These are phyloP conservation scores for Aegilops speltoides DNA, from an alignment of 176 grass and related monocot genomes.

Conservation along the genomic window DNA sequence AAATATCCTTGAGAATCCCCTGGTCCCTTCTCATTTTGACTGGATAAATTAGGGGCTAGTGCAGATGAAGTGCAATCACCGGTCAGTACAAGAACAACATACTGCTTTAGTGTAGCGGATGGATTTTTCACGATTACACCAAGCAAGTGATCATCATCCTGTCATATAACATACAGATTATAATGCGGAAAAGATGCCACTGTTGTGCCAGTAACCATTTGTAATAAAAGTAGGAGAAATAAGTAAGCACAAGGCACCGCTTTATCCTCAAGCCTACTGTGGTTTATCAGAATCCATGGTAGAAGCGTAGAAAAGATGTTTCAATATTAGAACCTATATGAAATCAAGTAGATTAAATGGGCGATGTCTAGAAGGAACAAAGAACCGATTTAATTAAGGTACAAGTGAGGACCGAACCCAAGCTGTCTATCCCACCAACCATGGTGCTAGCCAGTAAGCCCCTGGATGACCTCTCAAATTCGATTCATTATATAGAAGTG, in stretches of 20 bases:
- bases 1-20: conserved; percentile 67
- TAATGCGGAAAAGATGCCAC: conserved; percentile 20
- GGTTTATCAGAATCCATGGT: conserved; percentile 3
- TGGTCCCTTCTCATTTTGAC: conserved; percentile 52
- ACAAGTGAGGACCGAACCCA: background rate
- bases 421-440: background rate
- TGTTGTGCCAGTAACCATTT: background rate
- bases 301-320: background rate
- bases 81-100: conserved; percentile 74
- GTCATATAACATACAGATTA: conserved; percentile 34
- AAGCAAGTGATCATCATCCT: conserved; percentile 95
- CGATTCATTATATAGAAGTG: background rate
- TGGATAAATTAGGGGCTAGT: conserved; percentile 24
- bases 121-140: conserved; percentile 78
- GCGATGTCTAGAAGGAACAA: background rate
- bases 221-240: conserved; percentile 9
- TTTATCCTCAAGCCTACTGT: background rate
- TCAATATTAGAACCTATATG: background rate
- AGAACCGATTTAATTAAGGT: background rate
- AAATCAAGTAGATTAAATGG: background rate
- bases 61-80: conserved; percentile 62
- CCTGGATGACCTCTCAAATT: background rate
- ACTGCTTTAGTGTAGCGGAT: conserved; percentile 56
- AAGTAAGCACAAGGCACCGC: background rate
- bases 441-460: background rate